Evolutionary conservation across 345 rosid species (phyloP).

Genomic region (Gossypium rotundifolium): DNA sequence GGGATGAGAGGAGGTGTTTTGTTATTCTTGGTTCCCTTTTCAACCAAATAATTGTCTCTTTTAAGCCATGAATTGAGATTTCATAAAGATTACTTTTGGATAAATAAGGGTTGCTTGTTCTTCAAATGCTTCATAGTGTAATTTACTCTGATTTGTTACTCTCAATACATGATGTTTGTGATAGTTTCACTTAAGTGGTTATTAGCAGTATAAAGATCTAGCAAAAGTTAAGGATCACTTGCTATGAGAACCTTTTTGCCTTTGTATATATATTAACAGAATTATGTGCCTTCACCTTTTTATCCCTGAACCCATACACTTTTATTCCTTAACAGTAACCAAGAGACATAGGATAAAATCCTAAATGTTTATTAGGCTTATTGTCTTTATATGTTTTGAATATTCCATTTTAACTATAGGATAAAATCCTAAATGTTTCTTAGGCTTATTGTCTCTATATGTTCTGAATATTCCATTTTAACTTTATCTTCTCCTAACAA

Average conservation of each 20-base stretch:
- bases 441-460: not conserved
- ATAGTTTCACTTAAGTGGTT: not conserved
- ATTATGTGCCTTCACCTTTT: not conserved
- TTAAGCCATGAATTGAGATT: not conserved
- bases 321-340: not conserved
- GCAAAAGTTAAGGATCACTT: not conserved
- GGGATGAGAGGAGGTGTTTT: not conserved
- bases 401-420: not conserved
- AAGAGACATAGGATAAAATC: not conserved
- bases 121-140: not conserved
- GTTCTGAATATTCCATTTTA: not conserved
- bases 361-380: not conserved
- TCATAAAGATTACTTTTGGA: not conserved
- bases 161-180: not conserved
- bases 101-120: not conserved
- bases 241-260: not conserved
- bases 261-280: not conserved
- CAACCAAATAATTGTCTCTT: not conserved
- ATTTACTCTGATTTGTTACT: not conserved
- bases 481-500: conserved; percentile 14
- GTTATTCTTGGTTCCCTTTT: not conserved
- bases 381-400: conserved; percentile 1
- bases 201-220: not conserved
- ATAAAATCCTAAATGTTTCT: not conserved
- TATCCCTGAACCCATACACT: not conserved